Conservation (phyloP, 345 rosid genomes). For the Gossypium anomalum region DNA sequence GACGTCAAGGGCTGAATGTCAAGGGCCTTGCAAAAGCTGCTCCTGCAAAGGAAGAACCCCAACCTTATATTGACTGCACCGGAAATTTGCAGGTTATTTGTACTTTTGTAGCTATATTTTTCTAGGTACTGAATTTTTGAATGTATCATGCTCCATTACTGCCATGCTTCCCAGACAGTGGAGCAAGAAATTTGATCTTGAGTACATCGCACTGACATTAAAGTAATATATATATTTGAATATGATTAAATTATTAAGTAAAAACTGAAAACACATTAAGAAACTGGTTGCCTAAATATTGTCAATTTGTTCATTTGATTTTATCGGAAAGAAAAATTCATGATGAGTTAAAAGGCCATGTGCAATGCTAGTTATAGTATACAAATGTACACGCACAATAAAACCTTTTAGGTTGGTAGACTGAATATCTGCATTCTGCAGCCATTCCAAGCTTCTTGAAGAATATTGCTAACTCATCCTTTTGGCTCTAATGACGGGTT, state of each 20-base stretch:
- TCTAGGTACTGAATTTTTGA: neutral
- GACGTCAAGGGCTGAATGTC: slow-evolving; percentile 92
- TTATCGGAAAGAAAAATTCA: neutral
- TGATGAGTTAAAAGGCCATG: neutral
- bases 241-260: neutral
- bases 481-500: neutral
- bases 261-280: neutral
- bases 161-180: neutral
- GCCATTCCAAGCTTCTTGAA: neutral
- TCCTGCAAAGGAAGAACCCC: slow-evolving; percentile 78
- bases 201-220: neutral
- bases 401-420: neutral
- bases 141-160: neutral
- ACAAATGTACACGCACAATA: neutral
- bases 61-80: slow-evolving; percentile 84
- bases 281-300: neutral
- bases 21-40: slow-evolving; percentile 76
- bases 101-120: neutral
- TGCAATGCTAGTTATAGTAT: neutral
- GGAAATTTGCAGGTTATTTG: slow-evolving; percentile 79
- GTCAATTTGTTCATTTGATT: neutral
- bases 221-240: neutral
- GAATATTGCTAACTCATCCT: neutral
- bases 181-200: neutral
- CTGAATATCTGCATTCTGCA: neutral